Percentiles rank a stretch among this genome's conserved stretches.
Conservation (phyloP, 805 yeast species). For the Clavispora santaluciae region DNA sequence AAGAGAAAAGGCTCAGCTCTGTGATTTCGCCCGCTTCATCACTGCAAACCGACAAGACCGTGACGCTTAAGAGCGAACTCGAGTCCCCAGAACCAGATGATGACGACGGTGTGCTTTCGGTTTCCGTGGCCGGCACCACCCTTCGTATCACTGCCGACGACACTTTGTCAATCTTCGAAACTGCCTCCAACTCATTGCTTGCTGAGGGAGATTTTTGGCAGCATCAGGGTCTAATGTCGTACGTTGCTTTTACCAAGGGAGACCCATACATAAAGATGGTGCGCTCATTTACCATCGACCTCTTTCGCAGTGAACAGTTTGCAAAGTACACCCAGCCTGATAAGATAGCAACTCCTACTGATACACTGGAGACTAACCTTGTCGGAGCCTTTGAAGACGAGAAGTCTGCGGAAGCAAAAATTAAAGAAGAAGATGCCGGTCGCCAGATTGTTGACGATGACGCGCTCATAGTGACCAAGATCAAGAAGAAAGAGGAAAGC, state of each 20-base stretch:
- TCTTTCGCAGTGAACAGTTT: constrained; percentile 32
- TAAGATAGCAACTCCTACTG: constrained; percentile 5
- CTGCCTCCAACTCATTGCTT: constrained; percentile 30
- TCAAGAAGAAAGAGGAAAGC: constrained; percentile 10
- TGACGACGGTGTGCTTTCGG: constrained; percentile 14
- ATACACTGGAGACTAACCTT: not conserved
- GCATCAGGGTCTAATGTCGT: constrained; percentile 37
- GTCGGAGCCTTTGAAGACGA: not conserved
- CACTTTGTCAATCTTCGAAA: constrained; percentile 26
- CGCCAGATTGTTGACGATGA: constrained; percentile 18
- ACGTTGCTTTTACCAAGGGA: constrained; percentile 35
- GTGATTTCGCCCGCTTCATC: not conserved
- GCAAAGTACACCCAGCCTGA: constrained; percentile 23
- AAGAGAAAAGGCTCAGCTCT: not conserved
- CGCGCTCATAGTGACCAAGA: constrained; percentile 24
- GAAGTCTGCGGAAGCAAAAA: not conserved
- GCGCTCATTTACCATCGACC: constrained; percentile 29
- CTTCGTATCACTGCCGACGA: constrained; percentile 32
- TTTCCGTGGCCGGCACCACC: constrained; percentile 32
- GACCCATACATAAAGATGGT: constrained; percentile 36
- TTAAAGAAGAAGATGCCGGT: not conserved
- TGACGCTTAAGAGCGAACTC: not conserved
- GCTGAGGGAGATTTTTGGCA: constrained; percentile 38
- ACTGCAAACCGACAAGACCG: not conserved
- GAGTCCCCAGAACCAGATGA: not conserved